These are phyloP conservation scores for Madurella fahalii DNA, from an alignment of 2,329 filamentous ascomycete genomes.

Conservation along the genomic window DNA sequence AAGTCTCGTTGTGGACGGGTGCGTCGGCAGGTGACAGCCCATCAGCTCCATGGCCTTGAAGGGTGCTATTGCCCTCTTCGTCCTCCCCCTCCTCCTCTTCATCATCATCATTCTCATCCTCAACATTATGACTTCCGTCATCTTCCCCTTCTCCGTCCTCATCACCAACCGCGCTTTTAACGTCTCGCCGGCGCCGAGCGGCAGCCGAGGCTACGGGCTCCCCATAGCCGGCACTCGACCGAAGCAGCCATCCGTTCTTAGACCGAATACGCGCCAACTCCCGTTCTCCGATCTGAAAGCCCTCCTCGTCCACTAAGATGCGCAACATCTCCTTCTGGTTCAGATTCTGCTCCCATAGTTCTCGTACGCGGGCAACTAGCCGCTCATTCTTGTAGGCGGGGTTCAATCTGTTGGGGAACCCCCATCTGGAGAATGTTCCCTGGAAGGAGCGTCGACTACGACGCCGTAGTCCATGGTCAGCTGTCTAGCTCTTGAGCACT, in stretches of 20 bases:
- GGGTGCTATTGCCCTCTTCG: conserved; percentile 1
- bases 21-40: background rate
- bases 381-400: conserved; percentile 65
- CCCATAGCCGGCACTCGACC: conserved; percentile 54
- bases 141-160: background rate
- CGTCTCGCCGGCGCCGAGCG: conserved; percentile 1
- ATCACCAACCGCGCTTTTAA: background rate
- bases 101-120: conserved; percentile 1
- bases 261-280: conserved; percentile 67
- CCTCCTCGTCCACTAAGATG: conserved; percentile 61
- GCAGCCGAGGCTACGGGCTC: background rate
- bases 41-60: conserved; percentile 4
- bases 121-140: background rate
- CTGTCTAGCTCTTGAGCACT: background rate
- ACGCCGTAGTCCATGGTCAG: background rate
- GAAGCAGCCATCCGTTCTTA: conserved; percentile 64
- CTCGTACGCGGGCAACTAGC: conserved; percentile 65
- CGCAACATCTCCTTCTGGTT: conserved; percentile 70
- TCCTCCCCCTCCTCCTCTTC: background rate
- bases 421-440: conserved; percentile 72
- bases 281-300: conserved; percentile 66
- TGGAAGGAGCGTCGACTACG: conserved; percentile 71
- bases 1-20: conserved; percentile 24
- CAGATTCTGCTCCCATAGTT: conserved; percentile 74
- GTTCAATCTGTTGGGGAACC: conserved; percentile 71